Conservation (phyloP, 495 filamentous ascomycete genomes). For the Talaromyces nanjingensis region DNA sequence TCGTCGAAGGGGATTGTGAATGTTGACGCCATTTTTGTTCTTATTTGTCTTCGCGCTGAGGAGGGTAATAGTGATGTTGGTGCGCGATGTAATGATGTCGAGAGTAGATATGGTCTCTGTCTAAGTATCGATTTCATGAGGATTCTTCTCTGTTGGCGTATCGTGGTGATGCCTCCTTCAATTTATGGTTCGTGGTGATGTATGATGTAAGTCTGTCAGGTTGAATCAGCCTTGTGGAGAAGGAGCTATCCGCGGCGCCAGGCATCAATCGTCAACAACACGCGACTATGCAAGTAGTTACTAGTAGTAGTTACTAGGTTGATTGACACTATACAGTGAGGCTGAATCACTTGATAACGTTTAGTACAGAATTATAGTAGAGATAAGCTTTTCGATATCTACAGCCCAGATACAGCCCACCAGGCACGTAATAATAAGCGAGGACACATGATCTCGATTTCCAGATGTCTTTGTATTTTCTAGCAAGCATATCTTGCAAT, state of each 20-base stretch:
- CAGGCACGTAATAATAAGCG: background rate
- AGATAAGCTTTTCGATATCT: background rate
- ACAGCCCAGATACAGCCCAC: background rate
- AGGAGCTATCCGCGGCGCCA: background rate
- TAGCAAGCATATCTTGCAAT: background rate
- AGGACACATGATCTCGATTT: background rate
- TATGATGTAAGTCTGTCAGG: background rate
- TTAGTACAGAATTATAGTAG: background rate
- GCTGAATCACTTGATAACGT: background rate
- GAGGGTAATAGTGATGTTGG: background rate
- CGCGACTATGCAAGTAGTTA: background rate
- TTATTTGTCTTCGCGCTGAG: background rate
- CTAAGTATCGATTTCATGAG: background rate
- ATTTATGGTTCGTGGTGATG: background rate
- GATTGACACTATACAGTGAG: background rate
- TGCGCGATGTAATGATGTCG: background rate
- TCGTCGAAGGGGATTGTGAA: conserved; percentile 40
- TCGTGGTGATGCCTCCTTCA: background rate
- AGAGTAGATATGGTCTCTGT: background rate
- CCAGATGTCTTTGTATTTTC: background rate
- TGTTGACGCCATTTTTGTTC: background rate
- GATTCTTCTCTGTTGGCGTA: background rate
- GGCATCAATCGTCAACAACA: background rate
- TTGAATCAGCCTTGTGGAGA: conserved; percentile 6
- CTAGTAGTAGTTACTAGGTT: background rate